Conservation (phyloP, 202 grass and related monocot genomes). For the Schoenoplectus tabernaemontani region DNA sequence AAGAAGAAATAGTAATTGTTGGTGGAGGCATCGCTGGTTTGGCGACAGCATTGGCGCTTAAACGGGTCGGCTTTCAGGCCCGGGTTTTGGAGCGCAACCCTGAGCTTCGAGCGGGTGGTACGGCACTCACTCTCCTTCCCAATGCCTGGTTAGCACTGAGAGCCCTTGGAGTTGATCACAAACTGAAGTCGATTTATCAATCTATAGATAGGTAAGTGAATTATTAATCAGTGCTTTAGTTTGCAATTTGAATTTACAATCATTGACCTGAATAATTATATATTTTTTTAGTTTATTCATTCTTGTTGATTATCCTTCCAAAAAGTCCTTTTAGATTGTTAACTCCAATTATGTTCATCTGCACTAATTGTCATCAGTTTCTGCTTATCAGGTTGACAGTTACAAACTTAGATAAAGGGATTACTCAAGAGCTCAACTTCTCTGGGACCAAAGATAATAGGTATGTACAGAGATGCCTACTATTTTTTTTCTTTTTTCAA, state of each 20-base stretch:
- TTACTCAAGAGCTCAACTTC: constrained; percentile 36
- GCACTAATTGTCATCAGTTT: not conserved
- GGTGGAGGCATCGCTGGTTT: constrained; percentile 67
- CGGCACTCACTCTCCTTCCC: constrained; percentile 50
- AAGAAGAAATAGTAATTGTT: constrained; percentile 49
- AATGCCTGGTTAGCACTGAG: constrained; percentile 76
- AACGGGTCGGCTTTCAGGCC: constrained; percentile 17
- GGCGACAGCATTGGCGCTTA: constrained; percentile 49
- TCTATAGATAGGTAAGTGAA: constrained; percentile 29
- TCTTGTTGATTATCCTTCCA: no score
- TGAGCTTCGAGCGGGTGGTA: constrained; percentile 44
- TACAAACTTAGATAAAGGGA: constrained; percentile 41
- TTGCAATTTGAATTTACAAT: no score
- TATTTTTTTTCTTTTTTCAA: not conserved
- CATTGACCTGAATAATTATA: no score
- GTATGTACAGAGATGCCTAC: constrained; percentile 9
- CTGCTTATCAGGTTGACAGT: constrained; percentile 30
- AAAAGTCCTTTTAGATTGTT: no score
- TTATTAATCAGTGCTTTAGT: no score
- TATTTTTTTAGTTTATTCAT: no score
- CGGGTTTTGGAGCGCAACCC: constrained; percentile 56
- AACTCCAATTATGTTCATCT: not conserved
- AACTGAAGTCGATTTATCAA: constrained; percentile 45
- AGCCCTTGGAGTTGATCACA: constrained; percentile 56
- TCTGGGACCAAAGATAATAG: constrained; percentile 26